Conservation (phyloP, 2,329 filamentous ascomycete species). For the Penicillium sp. region DNA sequence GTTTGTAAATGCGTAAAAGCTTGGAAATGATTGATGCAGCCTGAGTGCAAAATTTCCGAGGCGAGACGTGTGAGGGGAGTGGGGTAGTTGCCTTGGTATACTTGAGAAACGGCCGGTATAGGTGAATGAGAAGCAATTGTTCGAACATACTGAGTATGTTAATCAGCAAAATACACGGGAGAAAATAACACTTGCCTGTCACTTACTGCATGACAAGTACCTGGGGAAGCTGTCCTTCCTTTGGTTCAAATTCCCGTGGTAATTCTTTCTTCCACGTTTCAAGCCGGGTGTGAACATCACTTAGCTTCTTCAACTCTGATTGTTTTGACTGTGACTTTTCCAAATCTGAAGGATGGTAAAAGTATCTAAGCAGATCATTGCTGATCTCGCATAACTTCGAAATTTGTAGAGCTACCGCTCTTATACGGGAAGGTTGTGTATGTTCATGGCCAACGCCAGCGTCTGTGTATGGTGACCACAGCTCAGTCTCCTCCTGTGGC, state of each 20-base stretch:
- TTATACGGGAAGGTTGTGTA: conserved; percentile 77
- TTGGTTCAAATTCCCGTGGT: conserved; percentile 83
- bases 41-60: conserved; percentile 85
- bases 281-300: conserved; percentile 83
- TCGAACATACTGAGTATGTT: conserved; percentile 79
- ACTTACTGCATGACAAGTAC: conserved; percentile 83
- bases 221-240: conserved; percentile 83
- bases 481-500: conserved; percentile 78
- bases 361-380: conserved; percentile 82
- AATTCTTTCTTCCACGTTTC: conserved; percentile 86
- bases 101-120: conserved; percentile 93
- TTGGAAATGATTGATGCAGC: conserved; percentile 90
- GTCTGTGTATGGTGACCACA: conserved; percentile 89
- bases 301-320: conserved; percentile 85
- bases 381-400: conserved; percentile 88
- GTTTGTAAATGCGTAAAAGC: conserved; percentile 90
- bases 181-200: neutral
- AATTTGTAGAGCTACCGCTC: conserved; percentile 79
- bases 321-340: conserved; percentile 70
- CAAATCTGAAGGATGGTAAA: conserved; percentile 76
- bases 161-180: conserved; percentile 16
- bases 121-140: conserved; percentile 90
- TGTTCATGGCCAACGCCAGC: conserved; percentile 70
- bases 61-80: conserved; percentile 82
- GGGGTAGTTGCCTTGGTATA: conserved; percentile 81